Conservation (phyloP, 148 eudicot genomes). For the Rhododendron molle region DNA sequence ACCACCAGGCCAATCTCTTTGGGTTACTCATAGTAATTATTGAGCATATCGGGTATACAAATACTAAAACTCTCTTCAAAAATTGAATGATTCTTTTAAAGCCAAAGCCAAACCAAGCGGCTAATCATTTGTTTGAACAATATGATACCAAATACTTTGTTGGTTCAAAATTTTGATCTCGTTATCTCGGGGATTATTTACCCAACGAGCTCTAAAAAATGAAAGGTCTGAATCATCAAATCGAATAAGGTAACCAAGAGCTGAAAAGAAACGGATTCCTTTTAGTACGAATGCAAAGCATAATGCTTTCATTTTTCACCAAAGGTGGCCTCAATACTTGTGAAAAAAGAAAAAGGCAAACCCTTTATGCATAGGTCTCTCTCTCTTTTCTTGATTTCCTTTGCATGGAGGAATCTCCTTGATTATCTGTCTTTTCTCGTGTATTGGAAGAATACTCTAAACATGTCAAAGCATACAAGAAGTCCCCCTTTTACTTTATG, state of each 20-base stretch:
- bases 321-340: neutral
- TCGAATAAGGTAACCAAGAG: neutral
- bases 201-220: neutral
- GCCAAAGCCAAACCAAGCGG: no score
- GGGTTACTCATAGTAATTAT: no score
- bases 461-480: neutral
- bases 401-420: slow-evolving; percentile 6
- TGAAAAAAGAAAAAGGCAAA: neutral
- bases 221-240: neutral
- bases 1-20: no score
- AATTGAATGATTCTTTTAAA: no score
- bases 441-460: neutral
- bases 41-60: no score
- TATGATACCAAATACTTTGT: no score
- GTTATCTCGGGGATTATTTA: no score
- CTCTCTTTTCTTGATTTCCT: neutral
- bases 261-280: neutral
- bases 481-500: neutral
- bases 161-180: no score
- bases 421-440: slow-evolving; percentile 5
- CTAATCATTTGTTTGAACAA: no score
- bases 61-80: no score
- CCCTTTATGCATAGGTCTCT: neutral
- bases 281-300: neutral
- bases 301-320: slow-evolving; percentile 12